These are phyloP conservation scores for Epichloe sp. DNA, from an alignment of 2,329 filamentous ascomycete species.

Conservation along the genomic window DNA sequence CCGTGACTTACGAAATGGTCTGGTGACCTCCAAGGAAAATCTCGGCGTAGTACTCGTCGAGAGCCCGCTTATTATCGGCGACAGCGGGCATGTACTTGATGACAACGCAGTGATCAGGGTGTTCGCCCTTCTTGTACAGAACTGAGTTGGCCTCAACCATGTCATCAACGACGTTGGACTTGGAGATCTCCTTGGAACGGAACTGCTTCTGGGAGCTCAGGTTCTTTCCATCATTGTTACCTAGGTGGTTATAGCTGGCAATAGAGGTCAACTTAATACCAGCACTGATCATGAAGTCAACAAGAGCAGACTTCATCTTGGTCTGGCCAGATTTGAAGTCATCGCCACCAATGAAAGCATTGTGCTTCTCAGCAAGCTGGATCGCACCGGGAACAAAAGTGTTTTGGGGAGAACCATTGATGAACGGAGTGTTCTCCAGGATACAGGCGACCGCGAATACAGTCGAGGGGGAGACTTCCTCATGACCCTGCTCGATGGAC, in stretches of 20 bases:
- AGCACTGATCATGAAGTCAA: constrained; percentile 96
- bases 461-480: constrained; percentile 88
- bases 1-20: constrained; percentile 62
- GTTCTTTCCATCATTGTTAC: constrained; percentile 99
- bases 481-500: constrained; percentile 74
- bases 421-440: constrained; percentile 81
- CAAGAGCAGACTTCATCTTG: constrained; percentile 99
- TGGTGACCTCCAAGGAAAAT: constrained; percentile 99
- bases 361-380: constrained; percentile 73
- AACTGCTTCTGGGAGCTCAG: constrained; percentile 95
- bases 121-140: constrained; percentile 82
- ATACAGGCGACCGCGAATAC: constrained; percentile 93
- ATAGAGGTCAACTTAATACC: constrained; percentile 98
- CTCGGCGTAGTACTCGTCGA: constrained; percentile 98
- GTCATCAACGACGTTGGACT: constrained; percentile 98
- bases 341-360: constrained; percentile 88
- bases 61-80: constrained; percentile 95
- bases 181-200: constrained; percentile 98
- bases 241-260: constrained; percentile 97
- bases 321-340: constrained; percentile 99
- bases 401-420: constrained; percentile 97
- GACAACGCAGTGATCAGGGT: constrained; percentile 95
- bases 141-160: constrained; percentile 95
- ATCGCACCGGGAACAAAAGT: constrained; percentile 93
- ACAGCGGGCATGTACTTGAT: constrained; percentile 99